Evolutionary conservation across 495 filamentous ascomycete genomes (phyloP).

Genomic region (Penicillium longicatenatum): DNA sequence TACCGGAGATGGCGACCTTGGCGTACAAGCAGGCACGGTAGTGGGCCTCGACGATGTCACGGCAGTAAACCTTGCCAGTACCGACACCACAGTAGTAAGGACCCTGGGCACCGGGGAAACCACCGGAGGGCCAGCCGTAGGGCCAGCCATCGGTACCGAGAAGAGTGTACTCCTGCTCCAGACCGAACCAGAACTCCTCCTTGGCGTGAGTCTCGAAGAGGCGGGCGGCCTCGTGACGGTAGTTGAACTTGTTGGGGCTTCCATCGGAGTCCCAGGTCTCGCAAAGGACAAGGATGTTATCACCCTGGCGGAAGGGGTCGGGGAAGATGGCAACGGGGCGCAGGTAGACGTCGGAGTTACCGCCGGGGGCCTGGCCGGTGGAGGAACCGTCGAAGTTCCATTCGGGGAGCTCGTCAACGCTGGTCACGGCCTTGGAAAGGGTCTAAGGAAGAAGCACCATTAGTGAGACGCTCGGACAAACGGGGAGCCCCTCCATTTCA

Average conservation of each 20-base stretch:
- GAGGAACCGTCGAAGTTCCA: conserved; percentile 99
- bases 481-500: conserved; percentile 25
- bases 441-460: conserved; percentile 56
- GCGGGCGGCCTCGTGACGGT: conserved; percentile 84
- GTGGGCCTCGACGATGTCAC: conserved; percentile 98
- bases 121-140: conserved; percentile 91
- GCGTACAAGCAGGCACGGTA: conserved; percentile 96
- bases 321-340: conserved; percentile 88
- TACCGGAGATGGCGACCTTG: conserved; percentile 92
- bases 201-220: conserved; percentile 85
- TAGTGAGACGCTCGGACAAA: conserved; percentile 15
- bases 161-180: conserved; percentile 97
- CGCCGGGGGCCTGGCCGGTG: conserved; percentile 89
- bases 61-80: conserved; percentile 94
- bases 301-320: conserved; percentile 83
- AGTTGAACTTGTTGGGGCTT: conserved; percentile 98
- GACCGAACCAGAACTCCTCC: conserved; percentile 94
- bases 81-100: conserved; percentile 99
- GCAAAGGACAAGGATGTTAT: conserved; percentile 89
- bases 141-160: conserved; percentile 86
- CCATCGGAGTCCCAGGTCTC: conserved; percentile 98
- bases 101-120: conserved; percentile 95
- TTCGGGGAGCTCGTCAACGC: conserved; percentile 83
- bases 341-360: conserved; percentile 98
- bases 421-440: conserved; percentile 62